Evolutionary conservation across 2,329 filamentous ascomycete genomes (phyloP).

Genomic region (Coniochaeta prunicola): DNA sequence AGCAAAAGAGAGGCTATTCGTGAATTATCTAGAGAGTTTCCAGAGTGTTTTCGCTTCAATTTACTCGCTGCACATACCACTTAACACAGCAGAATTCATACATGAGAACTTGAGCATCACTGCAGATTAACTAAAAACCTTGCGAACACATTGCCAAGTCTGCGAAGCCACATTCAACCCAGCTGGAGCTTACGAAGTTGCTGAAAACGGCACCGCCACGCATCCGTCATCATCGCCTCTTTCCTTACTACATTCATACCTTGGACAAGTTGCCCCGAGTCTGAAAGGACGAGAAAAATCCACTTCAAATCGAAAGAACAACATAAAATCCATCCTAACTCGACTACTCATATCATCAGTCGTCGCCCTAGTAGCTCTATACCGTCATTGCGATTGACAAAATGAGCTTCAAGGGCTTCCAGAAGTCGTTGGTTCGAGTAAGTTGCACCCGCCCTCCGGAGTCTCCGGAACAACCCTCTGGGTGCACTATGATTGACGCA

Average conservation of each 20-base stretch:
- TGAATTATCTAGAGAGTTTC: not conserved
- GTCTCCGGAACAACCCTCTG: not conserved
- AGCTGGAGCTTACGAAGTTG: not conserved
- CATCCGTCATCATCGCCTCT: not conserved
- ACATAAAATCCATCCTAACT: not conserved
- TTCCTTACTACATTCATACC: too few species aligned
- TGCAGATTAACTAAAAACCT: not conserved
- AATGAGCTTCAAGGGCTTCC: slow-evolving; percentile 97
- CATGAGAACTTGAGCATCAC: not conserved
- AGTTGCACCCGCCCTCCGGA: slow-evolving; percentile 22
- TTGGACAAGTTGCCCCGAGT: not conserved
- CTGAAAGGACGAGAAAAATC: not conserved
- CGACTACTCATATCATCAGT: not conserved
- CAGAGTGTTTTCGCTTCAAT: not conserved
- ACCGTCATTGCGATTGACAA: not conserved
- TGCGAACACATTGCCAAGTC: not conserved
- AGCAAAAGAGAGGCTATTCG: not conserved
- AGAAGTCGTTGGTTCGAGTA: slow-evolving; percentile 83
- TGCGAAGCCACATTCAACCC: not conserved
- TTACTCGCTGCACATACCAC: not conserved
- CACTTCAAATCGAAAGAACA: not conserved
- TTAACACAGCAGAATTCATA: not conserved
- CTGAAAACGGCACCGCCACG: not conserved
- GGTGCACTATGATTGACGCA: not conserved
- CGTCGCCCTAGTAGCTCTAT: not conserved